A percentile compares a stretch with the other conserved stretches of the same genome.
Conservation (phyloP, 208 protist species). For the Crithidia fasciculata region DNA sequence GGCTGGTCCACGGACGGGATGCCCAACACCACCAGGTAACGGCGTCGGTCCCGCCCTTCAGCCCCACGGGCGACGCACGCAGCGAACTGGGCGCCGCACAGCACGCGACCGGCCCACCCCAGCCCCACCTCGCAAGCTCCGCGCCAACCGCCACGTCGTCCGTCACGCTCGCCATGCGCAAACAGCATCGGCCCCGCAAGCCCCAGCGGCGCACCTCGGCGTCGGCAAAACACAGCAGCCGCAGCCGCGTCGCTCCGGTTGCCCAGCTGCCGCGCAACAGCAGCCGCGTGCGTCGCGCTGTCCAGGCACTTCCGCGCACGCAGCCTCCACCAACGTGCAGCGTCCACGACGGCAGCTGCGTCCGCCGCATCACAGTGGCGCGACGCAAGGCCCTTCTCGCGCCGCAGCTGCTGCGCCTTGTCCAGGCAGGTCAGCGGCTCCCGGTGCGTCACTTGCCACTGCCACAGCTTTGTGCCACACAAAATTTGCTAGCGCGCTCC, state of each 20-base stretch:
- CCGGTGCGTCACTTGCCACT: neutral
- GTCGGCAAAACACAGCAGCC: slow-evolving; percentile 12
- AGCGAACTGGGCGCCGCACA: slow-evolving; percentile 16
- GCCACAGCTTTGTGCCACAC: neutral
- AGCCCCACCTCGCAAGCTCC: slow-evolving; percentile 18
- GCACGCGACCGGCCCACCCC: slow-evolving; percentile 7
- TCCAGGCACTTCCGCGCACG: slow-evolving; percentile 6
- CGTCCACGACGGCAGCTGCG: slow-evolving; percentile 10
- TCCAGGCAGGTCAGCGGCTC: neutral
- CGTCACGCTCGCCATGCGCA: slow-evolving; percentile 28
- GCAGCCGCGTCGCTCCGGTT: neutral
- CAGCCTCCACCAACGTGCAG: neutral
- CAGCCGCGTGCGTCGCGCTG: slow-evolving; percentile 7
- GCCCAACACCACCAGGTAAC: slow-evolving; percentile 15
- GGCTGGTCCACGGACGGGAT: slow-evolving; percentile 18
- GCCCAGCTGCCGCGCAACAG: slow-evolving; percentile 3
- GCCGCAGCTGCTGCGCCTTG: neutral
- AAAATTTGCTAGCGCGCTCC: too few species aligned
- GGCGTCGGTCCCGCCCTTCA: slow-evolving; percentile 15
- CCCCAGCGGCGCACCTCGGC: slow-evolving; percentile 8
- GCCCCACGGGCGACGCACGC: slow-evolving; percentile 2
- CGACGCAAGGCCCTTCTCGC: neutral
- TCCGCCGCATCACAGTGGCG: neutral
- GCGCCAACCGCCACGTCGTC: slow-evolving; percentile 17
- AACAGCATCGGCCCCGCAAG: slow-evolving; percentile 22